Evolutionary conservation across 2,329 filamentous ascomycete genomes (phyloP).

Genomic region (Pyrenophora teres): DNA sequence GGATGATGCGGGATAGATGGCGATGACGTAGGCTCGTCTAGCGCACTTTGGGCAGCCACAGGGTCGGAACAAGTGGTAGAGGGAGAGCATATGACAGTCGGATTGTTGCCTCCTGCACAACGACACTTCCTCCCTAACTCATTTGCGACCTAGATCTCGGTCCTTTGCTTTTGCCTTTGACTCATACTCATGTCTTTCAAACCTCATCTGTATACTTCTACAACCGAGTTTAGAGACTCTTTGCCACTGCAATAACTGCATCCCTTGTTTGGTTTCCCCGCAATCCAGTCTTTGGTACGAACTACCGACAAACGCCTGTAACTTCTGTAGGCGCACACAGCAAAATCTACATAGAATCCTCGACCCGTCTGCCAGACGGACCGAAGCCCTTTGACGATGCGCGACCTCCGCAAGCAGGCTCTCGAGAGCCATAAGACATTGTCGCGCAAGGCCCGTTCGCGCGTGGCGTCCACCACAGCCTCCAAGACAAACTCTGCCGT

Average conservation of each 20-base stretch:
- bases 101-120: conserved; percentile 12
- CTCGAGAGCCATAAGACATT: conserved; percentile 74
- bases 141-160: conserved; percentile 4
- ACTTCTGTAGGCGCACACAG: conserved; percentile 10
- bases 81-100: conserved; percentile 9
- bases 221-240: conserved; percentile 36
- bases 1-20: background rate
- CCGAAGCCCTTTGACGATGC: conserved; percentile 53
- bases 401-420: conserved; percentile 68
- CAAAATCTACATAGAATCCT: background rate
- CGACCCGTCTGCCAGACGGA: background rate
- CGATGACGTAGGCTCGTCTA: conserved; percentile 24
- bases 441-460: conserved; percentile 68
- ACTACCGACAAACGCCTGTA: conserved; percentile 15
- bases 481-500: conserved; percentile 64
- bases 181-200: conserved; percentile 42
- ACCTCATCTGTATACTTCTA: conserved; percentile 30
- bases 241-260: conserved; percentile 43
- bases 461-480: conserved; percentile 59
- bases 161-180: conserved; percentile 32
- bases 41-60: conserved; percentile 19
- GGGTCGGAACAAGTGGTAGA: conserved; percentile 15
- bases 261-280: conserved; percentile 27
- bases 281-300: conserved; percentile 20
- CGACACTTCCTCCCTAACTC: conserved; percentile 10